A percentile compares a stretch with the other conserved stretches of the same genome.
phyloP scores from a whole-genome alignment of 768 basidiomycete genomes.

The Sistotremastrum niveocremeum region DNA sequence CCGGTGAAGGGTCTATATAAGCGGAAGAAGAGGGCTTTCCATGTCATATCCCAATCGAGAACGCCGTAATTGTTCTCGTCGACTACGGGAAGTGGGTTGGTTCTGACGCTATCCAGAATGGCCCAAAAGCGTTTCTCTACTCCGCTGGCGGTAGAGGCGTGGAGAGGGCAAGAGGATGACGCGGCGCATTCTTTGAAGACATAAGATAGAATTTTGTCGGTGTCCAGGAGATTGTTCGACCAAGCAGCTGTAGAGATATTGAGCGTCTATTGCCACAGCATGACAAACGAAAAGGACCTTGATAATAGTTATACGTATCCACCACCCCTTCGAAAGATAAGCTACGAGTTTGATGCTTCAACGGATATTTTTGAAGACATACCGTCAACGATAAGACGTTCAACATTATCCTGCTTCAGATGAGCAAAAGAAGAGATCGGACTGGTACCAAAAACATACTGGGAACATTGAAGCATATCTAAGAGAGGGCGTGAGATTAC shows the following conservation, averaged over 20 bases:
- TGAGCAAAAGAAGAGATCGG: not conserved
- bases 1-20: conserved; percentile 14
- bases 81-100: conserved; percentile 2
- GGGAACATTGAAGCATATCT: conserved; percentile 21
- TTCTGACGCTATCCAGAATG: conserved; percentile 1
- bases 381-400: conserved; percentile 21
- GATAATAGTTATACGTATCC: conserved; percentile 14
- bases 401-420: conserved; percentile 17
- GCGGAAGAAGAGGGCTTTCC: conserved; percentile 9
- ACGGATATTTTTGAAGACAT: no score
- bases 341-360: not conserved
- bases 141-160: conserved; percentile 9
- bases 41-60: conserved; percentile 3
- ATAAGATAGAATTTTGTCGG: conserved; percentile 10
- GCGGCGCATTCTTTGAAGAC: conserved; percentile 14
- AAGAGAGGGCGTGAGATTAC: not conserved
- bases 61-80: not conserved
- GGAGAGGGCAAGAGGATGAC: conserved; percentile 8
- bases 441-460: not conserved
- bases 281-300: conserved; percentile 3
- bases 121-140: conserved; percentile 9
- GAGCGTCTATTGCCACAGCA: not conserved
- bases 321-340: conserved; percentile 7
- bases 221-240: conserved; percentile 13
- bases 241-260: conserved; percentile 5